These are phyloP conservation scores for Pseudocercospora musae DNA, from an alignment of 2,329 filamentous ascomycete species.

Conservation along the genomic window DNA sequence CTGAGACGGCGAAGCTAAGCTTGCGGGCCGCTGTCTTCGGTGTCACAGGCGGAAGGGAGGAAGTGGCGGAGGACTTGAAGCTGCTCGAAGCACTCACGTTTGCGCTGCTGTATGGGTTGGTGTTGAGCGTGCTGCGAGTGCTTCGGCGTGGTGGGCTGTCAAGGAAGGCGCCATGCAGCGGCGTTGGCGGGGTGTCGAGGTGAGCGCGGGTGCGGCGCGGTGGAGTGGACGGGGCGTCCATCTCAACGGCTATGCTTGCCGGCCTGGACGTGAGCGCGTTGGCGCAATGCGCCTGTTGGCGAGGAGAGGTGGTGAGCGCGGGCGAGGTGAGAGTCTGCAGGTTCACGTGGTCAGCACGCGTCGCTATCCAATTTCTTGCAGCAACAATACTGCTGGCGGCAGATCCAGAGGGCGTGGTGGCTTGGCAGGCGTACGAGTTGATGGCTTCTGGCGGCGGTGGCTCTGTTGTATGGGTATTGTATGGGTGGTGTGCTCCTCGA, in stretches of 20 bases:
- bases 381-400: neutral
- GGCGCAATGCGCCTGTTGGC: neutral
- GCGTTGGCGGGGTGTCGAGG: slow-evolving; percentile 60
- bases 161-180: slow-evolving; percentile 67
- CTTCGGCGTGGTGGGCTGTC: slow-evolving; percentile 40
- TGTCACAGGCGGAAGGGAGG: slow-evolving; percentile 22
- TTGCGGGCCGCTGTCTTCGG: slow-evolving; percentile 38
- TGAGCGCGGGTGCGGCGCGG: slow-evolving; percentile 15
- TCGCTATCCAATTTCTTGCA: neutral
- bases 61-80: slow-evolving; percentile 23
- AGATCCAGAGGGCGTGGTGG: neutral
- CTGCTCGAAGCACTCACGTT: slow-evolving; percentile 25
- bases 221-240: slow-evolving; percentile 20
- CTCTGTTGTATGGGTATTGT: too few species aligned
- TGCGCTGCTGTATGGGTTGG: slow-evolving; percentile 45
- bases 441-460: neutral
- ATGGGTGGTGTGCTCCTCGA: too few species aligned
- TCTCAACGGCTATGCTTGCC: neutral
- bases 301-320: neutral
- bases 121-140: slow-evolving; percentile 33
- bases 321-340: neutral
- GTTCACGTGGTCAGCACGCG: neutral
- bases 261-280: neutral
- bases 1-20: slow-evolving; percentile 1
- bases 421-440: neutral